These are phyloP conservation scores for Laguncularia racemosa DNA, from an alignment of 345 rosid genomes.

Conservation along the genomic window DNA sequence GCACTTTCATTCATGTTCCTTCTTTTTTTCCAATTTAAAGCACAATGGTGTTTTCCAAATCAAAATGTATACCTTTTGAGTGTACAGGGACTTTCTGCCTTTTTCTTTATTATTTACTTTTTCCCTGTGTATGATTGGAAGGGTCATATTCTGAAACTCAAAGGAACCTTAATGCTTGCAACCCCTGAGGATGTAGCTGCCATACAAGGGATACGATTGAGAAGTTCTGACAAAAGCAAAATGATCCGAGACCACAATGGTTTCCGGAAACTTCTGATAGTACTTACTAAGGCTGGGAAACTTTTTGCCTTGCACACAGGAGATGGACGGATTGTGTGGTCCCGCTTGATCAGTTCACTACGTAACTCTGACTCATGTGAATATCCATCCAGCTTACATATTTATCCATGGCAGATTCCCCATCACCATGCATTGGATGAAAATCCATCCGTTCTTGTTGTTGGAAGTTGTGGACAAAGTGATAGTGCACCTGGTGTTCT, in stretches of 20 bases:
- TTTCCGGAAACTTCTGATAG: constrained; percentile 83
- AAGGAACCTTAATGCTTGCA: constrained; percentile 93
- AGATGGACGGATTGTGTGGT: constrained; percentile 94
- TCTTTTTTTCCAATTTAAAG: too few species aligned
- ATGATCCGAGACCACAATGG: constrained; percentile 98
- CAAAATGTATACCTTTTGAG: too few species aligned
- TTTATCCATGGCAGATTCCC: constrained; percentile 93
- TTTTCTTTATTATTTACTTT: constrained; percentile 14
- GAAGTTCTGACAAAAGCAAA: constrained; percentile 88
- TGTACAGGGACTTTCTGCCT: background rate
- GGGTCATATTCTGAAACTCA: constrained; percentile 92
- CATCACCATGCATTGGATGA: constrained; percentile 97
- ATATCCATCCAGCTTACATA: constrained; percentile 46
- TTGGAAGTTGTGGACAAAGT: constrained; percentile 64
- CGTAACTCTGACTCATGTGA: constrained; percentile 55
- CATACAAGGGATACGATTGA: constrained; percentile 79
- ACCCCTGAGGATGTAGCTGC: constrained; percentile 84
- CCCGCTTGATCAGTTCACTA: constrained; percentile 52
- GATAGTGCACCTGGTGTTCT: constrained; percentile 56
- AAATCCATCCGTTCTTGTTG: constrained; percentile 85
- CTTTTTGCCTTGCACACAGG: constrained; percentile 91
- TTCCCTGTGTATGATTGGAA: constrained; percentile 22
- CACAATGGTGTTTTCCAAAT: too few species aligned
- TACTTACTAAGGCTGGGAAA: constrained; percentile 80
- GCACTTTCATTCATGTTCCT: too few species aligned